Base-by-base conservation (phyloP, 352 stramenopile species). In the Phytophthora citrophthora region DNA sequence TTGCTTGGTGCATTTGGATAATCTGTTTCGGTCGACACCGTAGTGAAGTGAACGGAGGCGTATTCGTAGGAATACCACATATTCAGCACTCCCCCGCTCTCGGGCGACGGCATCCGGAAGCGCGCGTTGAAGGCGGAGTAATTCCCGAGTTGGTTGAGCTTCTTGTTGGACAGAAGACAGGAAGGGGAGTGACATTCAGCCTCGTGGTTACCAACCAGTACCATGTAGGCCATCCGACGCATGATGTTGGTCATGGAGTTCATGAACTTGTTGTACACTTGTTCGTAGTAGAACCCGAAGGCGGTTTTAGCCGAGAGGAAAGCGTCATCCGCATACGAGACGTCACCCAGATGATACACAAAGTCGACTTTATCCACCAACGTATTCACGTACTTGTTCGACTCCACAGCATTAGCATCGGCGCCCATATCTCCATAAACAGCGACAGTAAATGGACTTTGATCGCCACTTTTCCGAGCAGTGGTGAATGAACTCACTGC, bases 141-240 rank as follows among this genome's bases (percentile, higher is more conserved):
- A 31, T 81, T 81, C 11, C 74, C 68, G n/a, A 78, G 65, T 8
- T 76, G 74, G 11, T 61, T 15, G 50, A 81, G 77, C 38, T 63
- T 44, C n/a, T 70, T 72, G 4, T 34, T 54, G 24, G 59, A 64
- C 4, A 81, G 1, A 3, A 76, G 52, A 36, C 72, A 81, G 4
- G 59, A 43, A 4, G 72, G 72, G n/a, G 68, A 76, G 36, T 81
- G 65, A 53, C 77, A 89, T 41, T 86, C 77, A 4, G 74, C 77
- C 40, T 86, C 79, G 69, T 96, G 88, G 66, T 95, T 95, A 2
- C 86, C 86, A 1, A 81, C 72, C 1, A 79, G 54, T 16, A 86
- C 76, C 81, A 93, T 93, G 64, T 90, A 94, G 0, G 86, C 73
- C 46, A 88, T 60, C 11, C 52, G 55, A 1, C 54, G 29, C 69